These are phyloP conservation scores for Saxophila tyrrhenica DNA, from an alignment of 495 filamentous ascomycete genomes.

Conservation along the genomic window DNA sequence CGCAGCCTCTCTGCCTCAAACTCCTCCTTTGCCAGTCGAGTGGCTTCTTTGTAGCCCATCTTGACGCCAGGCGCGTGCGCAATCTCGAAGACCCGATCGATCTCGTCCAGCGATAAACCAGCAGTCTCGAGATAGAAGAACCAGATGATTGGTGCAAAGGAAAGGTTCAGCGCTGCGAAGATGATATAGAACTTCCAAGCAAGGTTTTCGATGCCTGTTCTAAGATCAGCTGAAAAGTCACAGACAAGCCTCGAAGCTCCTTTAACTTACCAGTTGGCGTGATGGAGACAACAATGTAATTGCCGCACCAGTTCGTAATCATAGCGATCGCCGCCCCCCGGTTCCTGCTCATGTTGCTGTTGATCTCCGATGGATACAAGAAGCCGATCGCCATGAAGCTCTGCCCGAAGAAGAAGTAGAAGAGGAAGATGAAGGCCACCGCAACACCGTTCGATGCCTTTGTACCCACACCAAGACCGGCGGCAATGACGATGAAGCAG, in stretches of 20 bases:
- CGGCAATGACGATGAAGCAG: constrained; percentile 22
- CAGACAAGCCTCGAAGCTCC: too few relatives aligned
- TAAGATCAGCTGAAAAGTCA: too few relatives aligned
- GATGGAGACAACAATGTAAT: constrained; percentile 2
- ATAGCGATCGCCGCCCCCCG: neutral
- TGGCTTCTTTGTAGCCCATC: constrained; percentile 5
- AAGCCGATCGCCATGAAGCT: neutral
- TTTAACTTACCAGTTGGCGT: constrained; percentile 5
- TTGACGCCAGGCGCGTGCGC: constrained; percentile 1
- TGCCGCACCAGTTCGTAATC: constrained; percentile 4
- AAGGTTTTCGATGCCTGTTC: too few relatives aligned
- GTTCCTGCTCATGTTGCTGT: constrained; percentile 1
- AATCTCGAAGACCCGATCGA: constrained; percentile 8
- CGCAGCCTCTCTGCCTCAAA: constrained; percentile 1
- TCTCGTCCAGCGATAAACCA: constrained; percentile 7
- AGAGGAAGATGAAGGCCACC: constrained; percentile 30
- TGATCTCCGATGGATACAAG: constrained; percentile 2
- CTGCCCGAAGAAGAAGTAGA: constrained; percentile 17
- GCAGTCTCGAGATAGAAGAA: constrained; percentile 9
- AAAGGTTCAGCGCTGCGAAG: constrained; percentile 4
- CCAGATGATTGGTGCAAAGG: constrained; percentile 3
- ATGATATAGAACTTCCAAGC: constrained; percentile 4
- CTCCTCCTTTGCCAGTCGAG: constrained; percentile 1
- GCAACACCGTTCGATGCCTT: constrained; percentile 25
- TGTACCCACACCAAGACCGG: constrained; percentile 36